phyloP scores from a whole-genome alignment of 176 grass and related monocot genomes.

The Dactylis glomerata region DNA sequence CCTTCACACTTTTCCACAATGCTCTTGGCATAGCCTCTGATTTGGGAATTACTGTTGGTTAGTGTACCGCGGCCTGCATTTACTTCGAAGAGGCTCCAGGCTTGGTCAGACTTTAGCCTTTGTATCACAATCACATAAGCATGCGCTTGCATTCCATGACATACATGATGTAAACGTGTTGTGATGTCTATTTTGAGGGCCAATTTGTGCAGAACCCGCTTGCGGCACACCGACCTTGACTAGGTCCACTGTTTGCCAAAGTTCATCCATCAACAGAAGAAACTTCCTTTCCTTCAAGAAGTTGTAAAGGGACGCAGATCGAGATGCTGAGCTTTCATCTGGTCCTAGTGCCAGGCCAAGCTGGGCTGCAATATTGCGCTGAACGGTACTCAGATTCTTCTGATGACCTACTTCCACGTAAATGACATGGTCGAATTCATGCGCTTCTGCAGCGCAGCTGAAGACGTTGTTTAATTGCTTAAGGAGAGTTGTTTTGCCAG shows the following conservation, averaged over 20 bases:
- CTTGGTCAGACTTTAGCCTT: neutral
- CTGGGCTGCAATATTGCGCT: neutral
- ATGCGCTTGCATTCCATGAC: neutral
- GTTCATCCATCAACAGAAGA: neutral
- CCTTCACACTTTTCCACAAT: neutral
- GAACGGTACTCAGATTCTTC: neutral
- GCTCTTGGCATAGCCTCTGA: neutral
- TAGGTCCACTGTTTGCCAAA: slow-evolving; percentile 2
- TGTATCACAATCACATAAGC: neutral
- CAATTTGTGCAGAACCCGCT: neutral
- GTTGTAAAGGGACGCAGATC: neutral
- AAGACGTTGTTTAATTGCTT: neutral
- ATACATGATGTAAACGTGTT: neutral
- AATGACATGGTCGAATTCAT: neutral
- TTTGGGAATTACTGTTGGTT: neutral
- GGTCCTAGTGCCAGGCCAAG: neutral
- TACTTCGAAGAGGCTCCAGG: neutral
- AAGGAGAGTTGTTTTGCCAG: neutral
- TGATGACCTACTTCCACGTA: neutral
- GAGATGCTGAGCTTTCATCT: neutral
- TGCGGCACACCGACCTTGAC: neutral
- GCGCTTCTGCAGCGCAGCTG: neutral
- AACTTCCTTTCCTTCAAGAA: slow-evolving; percentile 5
- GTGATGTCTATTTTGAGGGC: neutral
- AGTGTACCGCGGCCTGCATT: neutral